Base-by-base conservation (phyloP, 768 basidiomycete genomes). In the Leccinum uliginosum region DNA sequence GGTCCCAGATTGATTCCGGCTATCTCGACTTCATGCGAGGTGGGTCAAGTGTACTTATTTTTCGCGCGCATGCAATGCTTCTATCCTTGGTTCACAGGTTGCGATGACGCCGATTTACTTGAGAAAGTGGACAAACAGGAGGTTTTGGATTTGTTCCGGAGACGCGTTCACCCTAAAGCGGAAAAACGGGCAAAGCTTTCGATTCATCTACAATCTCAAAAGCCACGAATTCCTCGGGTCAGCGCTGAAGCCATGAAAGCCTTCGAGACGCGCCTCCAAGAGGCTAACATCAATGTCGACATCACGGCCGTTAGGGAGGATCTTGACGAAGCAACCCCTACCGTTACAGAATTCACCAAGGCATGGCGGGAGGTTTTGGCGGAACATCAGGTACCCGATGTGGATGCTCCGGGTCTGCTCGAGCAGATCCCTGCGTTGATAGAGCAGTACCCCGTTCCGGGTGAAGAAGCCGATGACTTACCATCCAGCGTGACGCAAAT, bases 11-110 rank as follows among this genome's bases (percentile, higher is more conserved):
- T 59, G 83, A 83, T 59, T 83, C 80, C 23, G 89, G 93, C 4
- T 91, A 89, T 62, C 83, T 85, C 60, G 94, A 98, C 73, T 99
- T 98, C 77, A 73, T 83, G 57, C 81, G 89, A 68, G 82, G 95
- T 93, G 69, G 71, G 87, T 81, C 15, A 24, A 40, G 43, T 29
- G 17, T 24, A 14, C 47, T 21, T 53, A 27, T 9, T 32, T 38
- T 35, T 26, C n/a, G n/a, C 12, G 38, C 11, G 26, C 21, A 2
- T 54, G 53, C 54, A 26, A 51, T 30, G 19, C 23, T 40, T 21
- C 24, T 56, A 29, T 47, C 23, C n/a, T 52, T 30, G 23, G 29
- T 34, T 35, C 30, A 45, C 64, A 97, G 95, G 81, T 45, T 78
- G 81, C 59, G 79, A 80, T n/a, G 92, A 98, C 64, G 87, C 89